Conservation (phyloP, 1,284 basidiomycete genomes). For the Ceratobasidium theobromae region DNA sequence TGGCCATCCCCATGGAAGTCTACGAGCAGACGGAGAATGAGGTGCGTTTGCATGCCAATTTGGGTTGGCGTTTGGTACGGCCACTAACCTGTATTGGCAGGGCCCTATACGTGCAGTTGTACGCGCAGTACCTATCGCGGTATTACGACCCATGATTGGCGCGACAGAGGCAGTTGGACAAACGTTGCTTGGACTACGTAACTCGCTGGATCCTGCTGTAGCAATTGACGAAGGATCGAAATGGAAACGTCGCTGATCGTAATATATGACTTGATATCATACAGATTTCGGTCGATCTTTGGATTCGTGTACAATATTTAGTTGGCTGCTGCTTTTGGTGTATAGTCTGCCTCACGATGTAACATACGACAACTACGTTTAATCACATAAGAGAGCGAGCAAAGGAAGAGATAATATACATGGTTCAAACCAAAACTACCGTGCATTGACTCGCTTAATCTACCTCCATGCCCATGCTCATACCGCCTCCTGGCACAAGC, state of each 20-base stretch:
- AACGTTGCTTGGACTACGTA: conserved; percentile 89
- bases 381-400: conserved; percentile 14
- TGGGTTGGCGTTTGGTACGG: neutral
- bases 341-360: conserved; percentile 9
- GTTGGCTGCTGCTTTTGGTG: neutral
- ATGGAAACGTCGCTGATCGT: conserved; percentile 21
- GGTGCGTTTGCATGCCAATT: conserved; percentile 55
- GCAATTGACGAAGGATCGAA: conserved; percentile 29
- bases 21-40: conserved; percentile 89
- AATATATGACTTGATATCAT: neutral
- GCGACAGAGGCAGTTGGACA: conserved; percentile 95
- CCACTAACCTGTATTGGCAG: conserved; percentile 47
- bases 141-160: conserved; percentile 95
- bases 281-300: neutral
- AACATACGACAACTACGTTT: conserved; percentile 29
- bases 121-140: conserved; percentile 93
- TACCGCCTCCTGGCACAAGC: conserved; percentile 72
- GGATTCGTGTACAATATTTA: neutral
- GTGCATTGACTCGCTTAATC: conserved; percentile 22
- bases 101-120: conserved; percentile 90
- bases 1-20: conserved; percentile 98
- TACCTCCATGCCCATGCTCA: conserved; percentile 65
- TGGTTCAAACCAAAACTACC: conserved; percentile 1
- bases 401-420: neutral
- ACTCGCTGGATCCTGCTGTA: conserved; percentile 75